Evolutionary conservation across 2,329 filamentous ascomycete genomes (phyloP), one percentile per base, ranked within the genome.

Genomic region (Macrophomina tecta): DNA sequence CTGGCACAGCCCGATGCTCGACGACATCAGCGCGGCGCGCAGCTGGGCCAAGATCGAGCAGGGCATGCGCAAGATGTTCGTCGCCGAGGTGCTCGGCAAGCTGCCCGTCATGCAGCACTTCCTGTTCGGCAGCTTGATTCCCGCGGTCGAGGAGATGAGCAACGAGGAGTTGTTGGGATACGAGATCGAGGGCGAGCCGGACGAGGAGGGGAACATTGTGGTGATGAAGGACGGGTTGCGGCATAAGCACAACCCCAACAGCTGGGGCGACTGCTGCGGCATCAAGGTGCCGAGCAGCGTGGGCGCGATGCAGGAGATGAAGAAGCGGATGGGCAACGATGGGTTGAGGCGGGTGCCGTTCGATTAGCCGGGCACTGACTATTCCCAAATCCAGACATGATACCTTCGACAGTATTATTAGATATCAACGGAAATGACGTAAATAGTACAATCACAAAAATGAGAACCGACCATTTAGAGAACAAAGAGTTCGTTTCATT

Each of bases 61-160:
- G 32, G 95, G 95, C 6, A 98, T 99, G 96, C 87, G 92, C 68
- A 91, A 93, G 71, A 99, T 99, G 96, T 98, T 98, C 75, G 86
- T 94, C 62, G 91, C 90, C 48, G 95, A 99, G 79, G 94, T 99
- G 0, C 80, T 99, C 62, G 89, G 91, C 38, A 99, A 99, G 79
- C 78, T 99, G 65, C 95, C 95, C 0, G 94, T 99, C 51, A 98
- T 98, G 93, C 95, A 99, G 80, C 96, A 99, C 78, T 99, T 99
- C 73, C 76, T 99, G 65, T 99, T 99, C 75, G 95, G 95, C 0
- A 90, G 89, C 8, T 79, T 99, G 61, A 85, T 99, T 1, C 90
- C 92, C 0, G 93, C 94, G 0, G 87, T 85, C 0, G 87, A 92
- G 28, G 92, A 88, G 1, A 98, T 99, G 95, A 91, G 88, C 69